phyloP scores from a whole-genome alignment of 2,329 filamentous ascomycete genomes.

The Ophiostoma sp. region DNA sequence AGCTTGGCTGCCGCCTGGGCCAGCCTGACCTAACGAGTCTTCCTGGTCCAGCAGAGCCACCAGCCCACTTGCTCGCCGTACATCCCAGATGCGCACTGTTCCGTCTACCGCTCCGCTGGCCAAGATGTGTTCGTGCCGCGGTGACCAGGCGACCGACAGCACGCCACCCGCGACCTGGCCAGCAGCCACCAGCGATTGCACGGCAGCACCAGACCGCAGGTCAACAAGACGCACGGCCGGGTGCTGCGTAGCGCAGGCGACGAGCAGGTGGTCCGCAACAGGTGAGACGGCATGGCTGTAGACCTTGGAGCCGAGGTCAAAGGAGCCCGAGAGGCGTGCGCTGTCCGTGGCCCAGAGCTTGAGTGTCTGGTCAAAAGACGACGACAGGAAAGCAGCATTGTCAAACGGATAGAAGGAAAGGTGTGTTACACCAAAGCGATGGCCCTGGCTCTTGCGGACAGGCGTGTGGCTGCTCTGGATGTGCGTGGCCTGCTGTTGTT shows the following conservation, averaged over 20 bases:
- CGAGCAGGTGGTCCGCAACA: slow-evolving; percentile 70
- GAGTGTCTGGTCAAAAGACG: slow-evolving; percentile 74
- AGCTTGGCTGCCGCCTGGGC: slow-evolving; percentile 37
- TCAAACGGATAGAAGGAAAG: slow-evolving; percentile 79
- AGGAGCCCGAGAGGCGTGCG: slow-evolving; percentile 62
- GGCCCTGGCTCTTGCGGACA: slow-evolving; percentile 36
- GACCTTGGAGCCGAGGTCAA: slow-evolving; percentile 66
- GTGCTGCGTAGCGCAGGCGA: slow-evolving; percentile 86
- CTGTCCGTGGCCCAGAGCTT: slow-evolving; percentile 72
- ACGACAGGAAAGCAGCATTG: slow-evolving; percentile 70
- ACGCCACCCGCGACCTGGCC: slow-evolving; percentile 58
- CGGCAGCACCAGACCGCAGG: slow-evolving; percentile 74
- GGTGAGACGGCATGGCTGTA: slow-evolving; percentile 79
- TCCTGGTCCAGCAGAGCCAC: slow-evolving; percentile 81
- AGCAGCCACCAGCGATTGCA: slow-evolving; percentile 70
- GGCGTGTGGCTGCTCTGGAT: not conserved
- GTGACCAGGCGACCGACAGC: slow-evolving; percentile 76
- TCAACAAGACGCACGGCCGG: slow-evolving; percentile 83
- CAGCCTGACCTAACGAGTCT: slow-evolving; percentile 69
- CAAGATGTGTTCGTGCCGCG: slow-evolving; percentile 73
- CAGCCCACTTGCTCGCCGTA: slow-evolving; percentile 73
- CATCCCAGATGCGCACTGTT: slow-evolving; percentile 81
- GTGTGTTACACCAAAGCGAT: slow-evolving; percentile 73
- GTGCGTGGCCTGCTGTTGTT: not conserved
- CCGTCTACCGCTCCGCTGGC: slow-evolving; percentile 85